phyloP scores from a whole-genome alignment of 148 eudicot species.

The Cornus controversa region DNA sequence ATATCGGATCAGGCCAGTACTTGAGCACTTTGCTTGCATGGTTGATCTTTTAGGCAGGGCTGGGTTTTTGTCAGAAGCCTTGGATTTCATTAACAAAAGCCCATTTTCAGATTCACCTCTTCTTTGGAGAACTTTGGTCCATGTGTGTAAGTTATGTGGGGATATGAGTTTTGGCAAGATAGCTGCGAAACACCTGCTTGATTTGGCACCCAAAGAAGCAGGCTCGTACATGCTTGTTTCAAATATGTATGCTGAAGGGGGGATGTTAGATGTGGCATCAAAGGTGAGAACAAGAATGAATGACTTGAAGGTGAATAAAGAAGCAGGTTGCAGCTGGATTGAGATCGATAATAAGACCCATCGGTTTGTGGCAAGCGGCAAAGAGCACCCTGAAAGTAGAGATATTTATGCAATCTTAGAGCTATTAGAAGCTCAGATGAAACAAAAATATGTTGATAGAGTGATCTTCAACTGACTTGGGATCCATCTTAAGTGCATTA shows the following conservation, averaged over 20 bases:
- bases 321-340: slow-evolving; percentile 28
- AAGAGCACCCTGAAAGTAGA: slow-evolving; percentile 13
- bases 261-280: slow-evolving; percentile 15
- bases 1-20: slow-evolving; percentile 20
- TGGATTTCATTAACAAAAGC: slow-evolving; percentile 16
- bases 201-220: slow-evolving; percentile 20
- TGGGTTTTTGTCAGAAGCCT: slow-evolving; percentile 11
- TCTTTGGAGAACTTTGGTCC: slow-evolving; percentile 22
- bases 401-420: slow-evolving; percentile 14
- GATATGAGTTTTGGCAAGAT: slow-evolving; percentile 15
- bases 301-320: slow-evolving; percentile 9
- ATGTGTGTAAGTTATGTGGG: slow-evolving; percentile 10
- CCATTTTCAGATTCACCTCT: slow-evolving; percentile 21
- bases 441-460: not conserved
- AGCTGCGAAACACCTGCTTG: slow-evolving; percentile 18
- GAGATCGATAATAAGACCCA: slow-evolving; percentile 23
- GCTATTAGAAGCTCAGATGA: not conserved
- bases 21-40: slow-evolving; percentile 21
- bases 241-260: slow-evolving; percentile 14
- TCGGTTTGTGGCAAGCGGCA: slow-evolving; percentile 12
- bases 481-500: not conserved
- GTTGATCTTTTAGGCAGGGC: slow-evolving; percentile 20
- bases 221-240: slow-evolving; percentile 19
- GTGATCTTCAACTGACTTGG: not conserved
- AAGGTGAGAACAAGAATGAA: slow-evolving; percentile 20